Conservation (phyloP, 306 rosid species). For the Casuarina equisetifolia region DNA sequence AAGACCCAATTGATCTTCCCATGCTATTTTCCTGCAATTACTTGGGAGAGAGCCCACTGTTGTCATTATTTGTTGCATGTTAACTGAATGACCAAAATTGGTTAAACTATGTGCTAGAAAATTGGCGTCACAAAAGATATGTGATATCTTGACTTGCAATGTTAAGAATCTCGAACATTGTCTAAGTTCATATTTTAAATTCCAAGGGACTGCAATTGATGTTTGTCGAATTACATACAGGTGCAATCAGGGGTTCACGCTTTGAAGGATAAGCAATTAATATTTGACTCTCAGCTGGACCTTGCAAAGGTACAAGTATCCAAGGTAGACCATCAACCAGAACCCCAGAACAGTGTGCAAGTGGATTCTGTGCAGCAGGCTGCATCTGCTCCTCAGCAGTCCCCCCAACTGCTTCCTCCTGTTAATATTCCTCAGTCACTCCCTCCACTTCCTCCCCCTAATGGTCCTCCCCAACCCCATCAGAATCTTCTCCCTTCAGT, state of each 20-base stretch:
- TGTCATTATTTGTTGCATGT: too few relatives aligned
- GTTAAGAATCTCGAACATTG: too few relatives aligned
- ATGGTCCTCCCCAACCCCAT: constrained; percentile 64
- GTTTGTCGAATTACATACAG: constrained; percentile 39
- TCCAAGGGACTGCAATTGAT: too few relatives aligned
- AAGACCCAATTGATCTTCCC: too few relatives aligned
- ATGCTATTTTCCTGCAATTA: too few relatives aligned
- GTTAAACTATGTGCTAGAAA: too few relatives aligned
- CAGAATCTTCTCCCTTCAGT: constrained; percentile 45
- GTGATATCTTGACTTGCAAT: too few relatives aligned
- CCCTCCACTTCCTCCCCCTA: constrained; percentile 53
- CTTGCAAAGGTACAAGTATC: constrained; percentile 60
- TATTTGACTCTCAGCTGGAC: constrained; percentile 60
- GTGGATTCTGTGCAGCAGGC: constrained; percentile 46
- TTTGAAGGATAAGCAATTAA: constrained; percentile 71
- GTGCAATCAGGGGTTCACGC: constrained; percentile 74
- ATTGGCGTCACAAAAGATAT: too few relatives aligned
- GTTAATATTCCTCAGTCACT: constrained; percentile 47
- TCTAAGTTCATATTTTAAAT: too few relatives aligned
- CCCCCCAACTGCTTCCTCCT: constrained; percentile 55
- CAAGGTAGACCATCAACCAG: constrained; percentile 47
- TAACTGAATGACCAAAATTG: too few relatives aligned
- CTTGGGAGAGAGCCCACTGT: too few relatives aligned
- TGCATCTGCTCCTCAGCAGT: constrained; percentile 63
- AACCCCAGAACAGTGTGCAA: constrained; percentile 32